Evolutionary conservation across 1,284 basidiomycete genomes (phyloP).

Genomic region (Veloporphyrellus conicus): DNA sequence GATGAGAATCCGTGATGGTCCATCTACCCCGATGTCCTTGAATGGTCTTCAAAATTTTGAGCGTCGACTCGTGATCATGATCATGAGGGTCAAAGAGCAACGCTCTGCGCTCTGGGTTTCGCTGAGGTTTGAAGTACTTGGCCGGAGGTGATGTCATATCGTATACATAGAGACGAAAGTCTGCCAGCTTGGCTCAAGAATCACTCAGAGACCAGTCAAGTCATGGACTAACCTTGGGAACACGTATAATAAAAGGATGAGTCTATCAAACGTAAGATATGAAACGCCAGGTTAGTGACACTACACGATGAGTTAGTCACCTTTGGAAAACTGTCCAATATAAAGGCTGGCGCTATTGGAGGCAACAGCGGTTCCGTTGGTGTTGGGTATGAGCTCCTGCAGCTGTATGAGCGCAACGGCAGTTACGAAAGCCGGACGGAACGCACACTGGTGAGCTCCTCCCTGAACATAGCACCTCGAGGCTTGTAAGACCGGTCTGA

Average conservation of each 20-base stretch:
- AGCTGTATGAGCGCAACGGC: constrained; percentile 4
- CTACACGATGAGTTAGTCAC: constrained; percentile 38
- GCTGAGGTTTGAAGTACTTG: constrained; percentile 17
- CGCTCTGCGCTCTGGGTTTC: constrained; percentile 14
- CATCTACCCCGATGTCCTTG: constrained; percentile 73
- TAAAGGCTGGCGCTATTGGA: constrained; percentile 81
- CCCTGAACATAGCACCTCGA: constrained; percentile 42
- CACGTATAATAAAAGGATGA: constrained; percentile 82
- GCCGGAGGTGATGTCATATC: constrained; percentile 62
- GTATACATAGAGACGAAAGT: constrained; percentile 86
- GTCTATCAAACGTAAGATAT: constrained; percentile 40
- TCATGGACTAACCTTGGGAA: constrained; percentile 56
- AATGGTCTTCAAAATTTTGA: constrained; percentile 77
- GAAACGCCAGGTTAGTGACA: constrained; percentile 5
- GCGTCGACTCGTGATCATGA: constrained; percentile 54
- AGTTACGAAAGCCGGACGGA: neutral
- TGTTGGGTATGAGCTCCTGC: constrained; percentile 80
- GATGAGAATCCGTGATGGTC: constrained; percentile 94
- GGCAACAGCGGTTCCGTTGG: constrained; percentile 83
- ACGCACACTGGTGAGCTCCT: constrained; percentile 53
- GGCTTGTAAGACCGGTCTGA: constrained; percentile 39
- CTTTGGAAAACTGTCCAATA: constrained; percentile 86
- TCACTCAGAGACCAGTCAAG: neutral
- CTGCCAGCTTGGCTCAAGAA: constrained; percentile 36
- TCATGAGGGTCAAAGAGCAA: constrained; percentile 23